phyloP scores from a whole-genome alignment of 2,329 filamentous ascomycete species.

The Arachnomyces sp. region DNA sequence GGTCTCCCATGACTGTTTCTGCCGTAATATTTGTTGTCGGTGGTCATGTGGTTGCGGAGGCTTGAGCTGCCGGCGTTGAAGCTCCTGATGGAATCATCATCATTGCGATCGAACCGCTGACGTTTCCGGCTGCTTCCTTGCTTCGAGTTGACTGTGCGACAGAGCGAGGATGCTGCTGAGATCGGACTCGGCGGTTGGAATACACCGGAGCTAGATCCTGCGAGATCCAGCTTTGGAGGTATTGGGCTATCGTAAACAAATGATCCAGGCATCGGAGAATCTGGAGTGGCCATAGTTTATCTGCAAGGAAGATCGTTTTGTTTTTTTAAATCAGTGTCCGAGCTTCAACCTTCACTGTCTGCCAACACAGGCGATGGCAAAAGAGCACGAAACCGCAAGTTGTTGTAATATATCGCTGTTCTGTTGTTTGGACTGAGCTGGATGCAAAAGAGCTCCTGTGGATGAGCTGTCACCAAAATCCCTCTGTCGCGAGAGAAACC shows the following conservation, averaged over 20 bases:
- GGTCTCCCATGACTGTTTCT: slow-evolving; percentile 8
- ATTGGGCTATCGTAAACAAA: slow-evolving; percentile 29
- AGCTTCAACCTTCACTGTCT: neutral
- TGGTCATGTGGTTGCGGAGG: too few species aligned
- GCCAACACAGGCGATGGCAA: neutral
- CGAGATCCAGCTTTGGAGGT: slow-evolving; percentile 31
- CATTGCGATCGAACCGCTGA: slow-evolving; percentile 8
- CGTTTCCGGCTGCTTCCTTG: slow-evolving; percentile 11
- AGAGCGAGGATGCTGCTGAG: slow-evolving; percentile 32
- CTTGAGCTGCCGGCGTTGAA: too few species aligned
- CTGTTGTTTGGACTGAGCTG: too few species aligned
- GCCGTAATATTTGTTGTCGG: too few species aligned
- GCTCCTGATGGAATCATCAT: neutral
- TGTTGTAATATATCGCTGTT: too few species aligned
- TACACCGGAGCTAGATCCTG: slow-evolving; percentile 29
- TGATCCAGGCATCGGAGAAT: slow-evolving; percentile 22
- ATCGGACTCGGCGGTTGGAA: slow-evolving; percentile 29
- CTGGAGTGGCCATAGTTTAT: slow-evolving; percentile 1
- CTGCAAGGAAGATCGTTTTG: neutral
- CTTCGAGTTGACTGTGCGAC: slow-evolving; percentile 24
- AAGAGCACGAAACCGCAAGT: too few species aligned
- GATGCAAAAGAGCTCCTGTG: too few species aligned
- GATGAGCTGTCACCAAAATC: too few species aligned
- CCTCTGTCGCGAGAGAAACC: too few species aligned
- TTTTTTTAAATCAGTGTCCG: neutral